phyloP scores from a whole-genome alignment of 768 basidiomycete genomes.

The Cystofilobasidium capitatum region DNA sequence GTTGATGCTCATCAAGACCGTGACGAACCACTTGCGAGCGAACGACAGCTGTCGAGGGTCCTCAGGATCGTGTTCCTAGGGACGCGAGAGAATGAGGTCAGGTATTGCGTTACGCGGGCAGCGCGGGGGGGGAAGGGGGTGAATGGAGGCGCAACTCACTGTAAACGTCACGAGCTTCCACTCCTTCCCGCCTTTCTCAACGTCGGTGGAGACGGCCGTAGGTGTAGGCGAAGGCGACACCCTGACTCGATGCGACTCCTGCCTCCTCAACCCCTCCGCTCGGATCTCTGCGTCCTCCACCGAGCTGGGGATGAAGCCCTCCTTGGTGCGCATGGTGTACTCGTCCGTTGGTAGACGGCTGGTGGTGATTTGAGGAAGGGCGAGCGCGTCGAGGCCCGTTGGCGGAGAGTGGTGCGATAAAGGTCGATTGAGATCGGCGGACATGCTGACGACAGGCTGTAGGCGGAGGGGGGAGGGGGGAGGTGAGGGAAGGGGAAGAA shows the following conservation, averaged over 20 bases:
- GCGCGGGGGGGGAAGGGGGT: background rate
- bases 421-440: background rate
- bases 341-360: background rate
- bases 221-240: background rate
- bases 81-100: background rate
- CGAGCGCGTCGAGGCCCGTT: background rate
- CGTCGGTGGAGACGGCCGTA: background rate
- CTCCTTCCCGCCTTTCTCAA: constrained; percentile 9
- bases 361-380: background rate
- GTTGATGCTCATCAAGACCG: constrained; percentile 22
- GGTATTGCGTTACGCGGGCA: background rate
- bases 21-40: constrained; percentile 19
- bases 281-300: background rate
- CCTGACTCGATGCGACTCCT: background rate
- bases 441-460: background rate
- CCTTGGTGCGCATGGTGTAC: background rate
- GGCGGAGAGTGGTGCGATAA: background rate
- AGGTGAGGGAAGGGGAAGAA: background rate
- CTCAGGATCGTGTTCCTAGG: constrained; percentile 1
- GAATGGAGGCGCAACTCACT: too few relatives aligned
- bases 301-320: background rate
- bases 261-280: background rate
- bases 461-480: background rate
- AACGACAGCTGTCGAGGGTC: background rate
- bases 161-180: constrained; percentile 14